These are phyloP conservation scores for Thraustochytrium sp. DNA, from an alignment of 352 stramenopile genomes.

Conservation along the genomic window DNA sequence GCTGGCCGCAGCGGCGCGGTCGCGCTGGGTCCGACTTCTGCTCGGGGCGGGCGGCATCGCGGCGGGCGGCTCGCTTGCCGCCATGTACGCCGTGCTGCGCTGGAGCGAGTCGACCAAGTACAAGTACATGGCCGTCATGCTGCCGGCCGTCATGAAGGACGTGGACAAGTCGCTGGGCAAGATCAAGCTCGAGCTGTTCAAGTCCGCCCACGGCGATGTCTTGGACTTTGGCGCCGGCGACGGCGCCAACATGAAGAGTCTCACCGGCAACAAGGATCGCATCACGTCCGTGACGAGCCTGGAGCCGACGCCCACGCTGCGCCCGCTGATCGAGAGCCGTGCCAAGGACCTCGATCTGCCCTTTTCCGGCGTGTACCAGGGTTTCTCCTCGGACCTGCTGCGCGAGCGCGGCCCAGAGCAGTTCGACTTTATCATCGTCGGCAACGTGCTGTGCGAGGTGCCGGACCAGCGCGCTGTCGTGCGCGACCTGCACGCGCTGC, in stretches of 20 bases:
- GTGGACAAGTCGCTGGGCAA: conserved; percentile 23
- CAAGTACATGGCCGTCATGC: neutral
- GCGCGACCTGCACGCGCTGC: neutral
- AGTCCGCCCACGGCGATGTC: neutral
- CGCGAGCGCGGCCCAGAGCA: neutral
- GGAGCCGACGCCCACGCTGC: neutral
- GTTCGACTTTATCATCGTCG: conserved; percentile 7
- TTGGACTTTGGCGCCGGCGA: conserved; percentile 23
- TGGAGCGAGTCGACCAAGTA: neutral
- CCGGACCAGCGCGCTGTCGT: neutral
- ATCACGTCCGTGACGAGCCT: neutral
- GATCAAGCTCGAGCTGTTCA: neutral
- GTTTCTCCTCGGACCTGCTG: neutral
- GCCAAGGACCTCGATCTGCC: neutral
- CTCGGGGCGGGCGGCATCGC: too few species aligned
- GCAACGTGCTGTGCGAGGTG: conserved; percentile 38
- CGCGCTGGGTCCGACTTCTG: too few species aligned
- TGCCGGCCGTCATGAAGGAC: neutral
- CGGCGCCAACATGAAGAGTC: neutral
- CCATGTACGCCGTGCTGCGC: neutral
- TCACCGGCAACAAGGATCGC: neutral
- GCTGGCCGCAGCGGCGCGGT: neutral
- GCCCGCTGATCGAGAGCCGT: neutral
- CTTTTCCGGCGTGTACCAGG: neutral
- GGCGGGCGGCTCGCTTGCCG: neutral